phyloP scores from a whole-genome alignment of 2,329 filamentous ascomycete species.

The Fusarium oligoseptatum region DNA sequence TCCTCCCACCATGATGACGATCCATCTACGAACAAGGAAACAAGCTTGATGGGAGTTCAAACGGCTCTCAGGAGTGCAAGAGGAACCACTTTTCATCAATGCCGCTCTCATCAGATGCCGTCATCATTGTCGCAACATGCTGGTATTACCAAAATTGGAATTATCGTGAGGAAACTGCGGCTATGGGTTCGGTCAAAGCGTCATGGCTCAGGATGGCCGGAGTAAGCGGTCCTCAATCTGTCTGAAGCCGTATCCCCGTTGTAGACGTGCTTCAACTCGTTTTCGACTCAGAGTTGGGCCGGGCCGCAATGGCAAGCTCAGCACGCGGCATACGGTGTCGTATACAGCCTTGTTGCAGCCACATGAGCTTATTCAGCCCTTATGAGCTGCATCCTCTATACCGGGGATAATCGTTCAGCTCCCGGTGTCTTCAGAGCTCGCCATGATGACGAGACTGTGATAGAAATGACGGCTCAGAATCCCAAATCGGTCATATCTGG shows the following conservation, averaged over 20 bases:
- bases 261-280: conserved; percentile 1
- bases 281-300: conserved; percentile 10
- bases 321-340: background rate
- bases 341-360: background rate
- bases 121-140: conserved; percentile 30
- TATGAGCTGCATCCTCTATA: conserved; percentile 38
- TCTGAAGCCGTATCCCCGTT: background rate
- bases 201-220: background rate
- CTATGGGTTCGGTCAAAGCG: conserved; percentile 10
- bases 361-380: background rate
- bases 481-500: background rate
- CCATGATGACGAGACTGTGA: conserved; percentile 28
- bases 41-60: conserved; percentile 27
- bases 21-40: conserved; percentile 39
- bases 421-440: background rate
- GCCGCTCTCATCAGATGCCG: conserved; percentile 28
- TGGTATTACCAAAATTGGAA: conserved; percentile 4
- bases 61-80: background rate
- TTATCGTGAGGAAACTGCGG: conserved; percentile 1
- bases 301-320: conserved; percentile 3
- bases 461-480: conserved; percentile 11
- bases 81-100: conserved; percentile 30
- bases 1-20: conserved; percentile 30
- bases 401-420: background rate
- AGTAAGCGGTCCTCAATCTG: background rate